Percentiles rank a stretch among this genome's conserved stretches.
phyloP scores from a whole-genome alignment of 768 basidiomycete species.

The Lactarius quietus region DNA sequence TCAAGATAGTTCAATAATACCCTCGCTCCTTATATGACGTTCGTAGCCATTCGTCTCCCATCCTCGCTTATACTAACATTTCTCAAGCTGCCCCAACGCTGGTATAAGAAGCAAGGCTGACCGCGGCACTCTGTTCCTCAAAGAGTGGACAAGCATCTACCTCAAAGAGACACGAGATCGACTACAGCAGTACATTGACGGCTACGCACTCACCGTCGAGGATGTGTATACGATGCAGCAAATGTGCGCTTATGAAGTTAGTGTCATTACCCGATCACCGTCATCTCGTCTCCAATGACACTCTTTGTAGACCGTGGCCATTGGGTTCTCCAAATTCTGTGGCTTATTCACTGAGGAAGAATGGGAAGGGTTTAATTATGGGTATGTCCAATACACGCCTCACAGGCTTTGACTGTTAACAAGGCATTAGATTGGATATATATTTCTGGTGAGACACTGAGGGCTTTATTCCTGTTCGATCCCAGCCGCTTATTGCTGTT shows the following conservation, averaged over 20 bases:
- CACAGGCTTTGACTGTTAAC: slow-evolving; percentile 41
- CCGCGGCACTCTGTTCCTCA: slow-evolving; percentile 55
- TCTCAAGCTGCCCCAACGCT: slow-evolving; percentile 61
- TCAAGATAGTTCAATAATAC: slow-evolving; percentile 52
- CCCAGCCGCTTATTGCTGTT: background rate
- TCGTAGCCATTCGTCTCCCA: slow-evolving; percentile 24
- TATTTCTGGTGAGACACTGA: slow-evolving; percentile 48
- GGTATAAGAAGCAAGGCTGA: slow-evolving; percentile 42
- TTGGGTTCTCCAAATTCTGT: slow-evolving; percentile 91
- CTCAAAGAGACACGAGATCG: slow-evolving; percentile 61
- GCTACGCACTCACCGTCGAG: slow-evolving; percentile 58
- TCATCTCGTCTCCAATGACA: background rate
- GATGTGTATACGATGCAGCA: slow-evolving; percentile 79
- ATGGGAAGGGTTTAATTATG: slow-evolving; percentile 91
- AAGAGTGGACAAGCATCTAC: slow-evolving; percentile 69
- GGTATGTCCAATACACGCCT: slow-evolving; percentile 39
- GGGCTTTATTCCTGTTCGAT: background rate
- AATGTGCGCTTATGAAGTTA: slow-evolving; percentile 80
- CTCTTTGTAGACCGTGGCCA: slow-evolving; percentile 67
- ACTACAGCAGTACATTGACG: slow-evolving; percentile 54
- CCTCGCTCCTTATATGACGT: slow-evolving; percentile 80
- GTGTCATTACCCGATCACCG: slow-evolving; percentile 16
- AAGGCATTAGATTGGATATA: slow-evolving; percentile 51
- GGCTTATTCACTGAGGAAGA: slow-evolving; percentile 86
- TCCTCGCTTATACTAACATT: background rate